These are phyloP conservation scores for Coprinopsis marcescibilis DNA, from an alignment of 768 basidiomycete species.

Conservation along the genomic window DNA sequence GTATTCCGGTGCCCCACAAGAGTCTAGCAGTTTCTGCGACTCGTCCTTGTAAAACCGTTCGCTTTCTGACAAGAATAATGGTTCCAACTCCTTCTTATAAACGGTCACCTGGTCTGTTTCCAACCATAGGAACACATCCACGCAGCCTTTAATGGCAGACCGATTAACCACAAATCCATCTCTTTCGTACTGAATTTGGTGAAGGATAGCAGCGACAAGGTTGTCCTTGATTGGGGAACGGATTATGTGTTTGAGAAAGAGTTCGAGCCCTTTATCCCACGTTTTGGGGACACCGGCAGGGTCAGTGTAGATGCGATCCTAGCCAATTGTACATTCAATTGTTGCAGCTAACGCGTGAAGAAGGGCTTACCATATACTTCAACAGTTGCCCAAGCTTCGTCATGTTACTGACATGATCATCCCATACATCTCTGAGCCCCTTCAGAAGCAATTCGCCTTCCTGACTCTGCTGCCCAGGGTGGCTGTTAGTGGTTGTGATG, in stretches of 20 bases:
- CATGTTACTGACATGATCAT: constrained; percentile 89
- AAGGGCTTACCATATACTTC: constrained; percentile 83
- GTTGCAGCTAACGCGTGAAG: background rate
- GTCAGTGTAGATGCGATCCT: constrained; percentile 91
- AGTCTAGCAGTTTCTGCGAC: constrained; percentile 60
- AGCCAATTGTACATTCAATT: constrained; percentile 1
- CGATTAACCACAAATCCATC: constrained; percentile 88
- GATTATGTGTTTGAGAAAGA: constrained; percentile 83
- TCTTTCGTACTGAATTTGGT: constrained; percentile 85
- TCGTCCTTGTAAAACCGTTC: constrained; percentile 75
- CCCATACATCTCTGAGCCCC: constrained; percentile 82
- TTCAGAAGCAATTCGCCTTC: constrained; percentile 85
- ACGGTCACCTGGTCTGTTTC: constrained; percentile 49
- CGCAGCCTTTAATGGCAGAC: constrained; percentile 84
- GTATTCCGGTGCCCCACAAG: constrained; percentile 79
- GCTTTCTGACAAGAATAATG: constrained; percentile 71
- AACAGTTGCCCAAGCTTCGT: constrained; percentile 82
- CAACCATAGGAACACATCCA: constrained; percentile 77
- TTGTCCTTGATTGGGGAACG: constrained; percentile 77
- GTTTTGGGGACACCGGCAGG: constrained; percentile 72
- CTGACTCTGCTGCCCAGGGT: constrained; percentile 69
- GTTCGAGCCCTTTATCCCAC: constrained; percentile 71
- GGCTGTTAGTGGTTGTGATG: constrained; percentile 61
- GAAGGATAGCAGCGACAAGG: constrained; percentile 74
- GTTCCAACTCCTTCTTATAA: constrained; percentile 84